These are phyloP conservation scores for Arthrobotrys pseudoclavata DNA, from an alignment of 2,329 filamentous ascomycete genomes.

Conservation along the genomic window DNA sequence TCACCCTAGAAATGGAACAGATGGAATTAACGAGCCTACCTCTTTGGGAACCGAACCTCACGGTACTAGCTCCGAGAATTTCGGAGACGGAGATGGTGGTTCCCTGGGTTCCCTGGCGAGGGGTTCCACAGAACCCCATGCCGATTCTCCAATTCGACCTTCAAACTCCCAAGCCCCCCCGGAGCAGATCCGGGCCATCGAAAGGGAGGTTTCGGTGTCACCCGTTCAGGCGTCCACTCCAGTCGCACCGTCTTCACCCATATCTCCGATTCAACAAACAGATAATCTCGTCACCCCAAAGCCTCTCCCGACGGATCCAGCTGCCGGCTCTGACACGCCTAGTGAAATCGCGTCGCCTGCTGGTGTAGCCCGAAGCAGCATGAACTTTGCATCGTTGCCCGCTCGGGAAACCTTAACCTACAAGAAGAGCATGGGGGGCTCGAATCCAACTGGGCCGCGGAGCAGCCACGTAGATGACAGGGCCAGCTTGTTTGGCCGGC, in stretches of 20 bases:
- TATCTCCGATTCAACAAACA: constrained; percentile 56
- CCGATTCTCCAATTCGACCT: neutral
- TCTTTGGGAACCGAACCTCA: neutral
- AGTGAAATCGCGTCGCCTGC: constrained; percentile 67
- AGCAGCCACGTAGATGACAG: constrained; percentile 83
- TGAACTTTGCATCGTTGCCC: constrained; percentile 93
- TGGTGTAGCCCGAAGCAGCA: constrained; percentile 78
- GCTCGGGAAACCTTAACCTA: constrained; percentile 86
- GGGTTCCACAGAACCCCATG: neutral
- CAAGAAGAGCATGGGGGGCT: constrained; percentile 82
- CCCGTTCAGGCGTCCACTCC: constrained; percentile 62
- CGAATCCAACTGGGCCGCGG: constrained; percentile 74
- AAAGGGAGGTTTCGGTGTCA: constrained; percentile 29
- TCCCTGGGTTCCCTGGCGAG: neutral
- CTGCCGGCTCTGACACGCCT: constrained; percentile 67
- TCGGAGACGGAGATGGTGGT: neutral
- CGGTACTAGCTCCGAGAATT: neutral
- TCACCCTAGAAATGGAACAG: too few relatives aligned
- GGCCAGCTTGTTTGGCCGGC: constrained; percentile 79
- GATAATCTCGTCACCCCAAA: constrained; percentile 55
- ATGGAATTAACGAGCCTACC: neutral
- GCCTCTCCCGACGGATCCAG: constrained; percentile 63
- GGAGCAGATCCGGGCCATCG: neutral
- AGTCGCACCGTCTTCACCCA: constrained; percentile 62
- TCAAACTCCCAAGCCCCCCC: neutral